Base-by-base conservation (phyloP, 2,329 filamentous ascomycete species). In the Monilinia polystroma region DNA sequence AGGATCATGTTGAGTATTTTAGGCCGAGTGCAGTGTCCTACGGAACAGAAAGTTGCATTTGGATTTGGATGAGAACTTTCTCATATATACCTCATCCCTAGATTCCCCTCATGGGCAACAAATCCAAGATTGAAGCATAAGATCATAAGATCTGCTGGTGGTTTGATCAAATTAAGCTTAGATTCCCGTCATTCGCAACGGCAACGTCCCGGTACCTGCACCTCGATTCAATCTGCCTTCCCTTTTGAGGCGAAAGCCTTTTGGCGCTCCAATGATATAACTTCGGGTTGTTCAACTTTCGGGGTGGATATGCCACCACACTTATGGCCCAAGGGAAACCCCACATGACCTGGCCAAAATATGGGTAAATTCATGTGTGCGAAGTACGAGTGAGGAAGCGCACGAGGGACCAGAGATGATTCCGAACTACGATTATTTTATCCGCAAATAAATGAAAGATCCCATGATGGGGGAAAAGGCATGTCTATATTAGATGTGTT, bases 191-290 rank as follows among this genome's bases (percentile, higher is more conserved):
- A 47, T 35, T 26, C n/a, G 47, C 57, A 47, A 41, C 57, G 57
- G 43, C 43, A 35, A n/a, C 45, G 32, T 47, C 6, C 45, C 5
- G 45, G 12, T 49, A 59, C 47, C 45, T 60, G 7, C 29, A 51
- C n/a, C 18, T 8, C 45, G 29, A 51, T 38, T 3, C 43, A 32
- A 49, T 8, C 26, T 60, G 12, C 57, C 16, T 12, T 49, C 57
- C 16, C 6, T 35, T 35, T 47, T 60, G 57, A 49, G 45, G 26
- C 43, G 23, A 60, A 7, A 35, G 10, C 29, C 35, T 38, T 59
- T 59, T 59, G 45, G 57, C 43, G 57, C 57, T 35, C 58, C 58
- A 60, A 60, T 51, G 20, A 60, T 60, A 60, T 38, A 18, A 35
- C 16, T 23, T 35, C 11, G 49, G 57, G 23, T 35, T 38, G n/a